Evolutionary conservation across 2,329 filamentous ascomycete genomes (phyloP), one percentile per base, ranked within the genome.

Genomic region (Colletotrichum plurivorum): DNA sequence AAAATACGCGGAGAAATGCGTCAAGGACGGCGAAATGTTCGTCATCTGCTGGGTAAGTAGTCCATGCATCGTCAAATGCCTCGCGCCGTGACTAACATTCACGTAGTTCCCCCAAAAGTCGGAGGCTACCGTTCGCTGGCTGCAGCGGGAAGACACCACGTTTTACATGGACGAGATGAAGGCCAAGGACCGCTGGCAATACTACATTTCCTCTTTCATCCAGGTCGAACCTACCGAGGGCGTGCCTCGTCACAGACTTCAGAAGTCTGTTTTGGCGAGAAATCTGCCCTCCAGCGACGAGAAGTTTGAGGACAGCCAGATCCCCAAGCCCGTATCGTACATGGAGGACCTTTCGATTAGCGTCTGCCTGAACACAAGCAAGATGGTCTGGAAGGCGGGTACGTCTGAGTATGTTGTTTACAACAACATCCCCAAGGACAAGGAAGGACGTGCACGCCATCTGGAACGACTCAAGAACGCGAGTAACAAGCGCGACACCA

Each of bases 21-120:
- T 96, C 73, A 97, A 97, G 83, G 95, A 98, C 72, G 93, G 92
- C 16, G 95, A 98, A 76, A 89, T 97, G 71, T 98, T 97, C 80
- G 90, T 94, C 57, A 91, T 98, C 73, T 91, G 92, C 77, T 98
- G 92, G 85, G 95, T 98, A 90, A 88, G 94, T 57, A 90, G 25
- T 48, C 12, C 12, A 15, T 55, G 18, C 6, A 4, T n/a, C 59
- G 20, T 46, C 15, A 9, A 22, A 13, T 4, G 12, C 4, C 39
- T 57, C 10, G 15, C 15, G 43, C 15, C 39, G 9, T 8, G 20
- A 9, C 80, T 85, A 76, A 84, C 75, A 6, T 16, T 74, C 58
- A 5, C 78, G 87, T 58, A 89, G 92, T 89, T 90, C 68, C 93
- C 94, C n/a, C 81, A 83, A 20, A 88, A 87, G 72, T 87, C 87